A percentile compares a stretch with the other conserved stretches of the same genome.
Evolutionary conservation across 2,329 filamentous ascomycete species (phyloP).

Genomic region (Colletotrichum scovillei): DNA sequence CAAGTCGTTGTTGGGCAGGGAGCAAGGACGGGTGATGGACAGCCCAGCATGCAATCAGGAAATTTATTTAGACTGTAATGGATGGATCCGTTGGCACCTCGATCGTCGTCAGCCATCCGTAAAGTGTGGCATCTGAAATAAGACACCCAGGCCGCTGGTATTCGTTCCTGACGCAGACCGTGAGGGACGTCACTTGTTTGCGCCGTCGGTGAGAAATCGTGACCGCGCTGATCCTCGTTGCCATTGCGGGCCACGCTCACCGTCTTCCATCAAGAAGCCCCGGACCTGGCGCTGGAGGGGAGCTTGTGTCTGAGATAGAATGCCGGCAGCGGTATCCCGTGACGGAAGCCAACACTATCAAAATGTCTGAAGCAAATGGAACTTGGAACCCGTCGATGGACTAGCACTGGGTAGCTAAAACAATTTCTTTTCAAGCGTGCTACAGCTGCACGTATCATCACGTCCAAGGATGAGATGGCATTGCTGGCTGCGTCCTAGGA

Average conservation of each 20-base stretch:
- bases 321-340: constrained; percentile 19
- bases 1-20: neutral
- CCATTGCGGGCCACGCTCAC: constrained; percentile 22
- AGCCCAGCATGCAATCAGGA: constrained; percentile 17
- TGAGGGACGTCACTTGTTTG: constrained; percentile 5
- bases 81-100: constrained; percentile 11
- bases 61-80: constrained; percentile 14
- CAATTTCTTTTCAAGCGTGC: constrained; percentile 8
- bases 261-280: constrained; percentile 24
- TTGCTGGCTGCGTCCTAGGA: constrained; percentile 10
- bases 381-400: constrained; percentile 1
- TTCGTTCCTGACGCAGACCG: constrained; percentile 12
- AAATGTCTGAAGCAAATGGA: neutral
- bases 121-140: constrained; percentile 10
- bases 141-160: neutral
- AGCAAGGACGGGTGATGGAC: constrained; percentile 19
- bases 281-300: constrained; percentile 15
- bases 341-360: neutral
- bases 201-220: constrained; percentile 7
- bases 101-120: neutral
- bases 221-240: neutral
- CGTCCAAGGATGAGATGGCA: constrained; percentile 1
- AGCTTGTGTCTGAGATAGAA: constrained; percentile 25
- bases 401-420: constrained; percentile 3
- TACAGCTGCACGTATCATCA: constrained; percentile 18